Conservation (phyloP, 345 rosid genomes). For the Melaleuca alternifolia region DNA sequence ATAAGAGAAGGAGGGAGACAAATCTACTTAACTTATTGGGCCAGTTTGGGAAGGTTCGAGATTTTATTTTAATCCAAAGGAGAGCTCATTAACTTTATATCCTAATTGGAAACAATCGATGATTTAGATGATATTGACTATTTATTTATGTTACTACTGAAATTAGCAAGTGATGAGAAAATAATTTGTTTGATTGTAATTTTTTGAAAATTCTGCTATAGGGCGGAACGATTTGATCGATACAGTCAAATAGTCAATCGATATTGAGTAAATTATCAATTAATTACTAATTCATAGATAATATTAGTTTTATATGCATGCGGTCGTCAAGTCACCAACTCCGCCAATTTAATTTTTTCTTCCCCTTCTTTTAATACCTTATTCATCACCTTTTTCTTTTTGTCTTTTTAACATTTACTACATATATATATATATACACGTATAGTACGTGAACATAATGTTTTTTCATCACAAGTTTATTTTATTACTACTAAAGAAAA, state of each 20-base stretch:
- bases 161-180: background rate
- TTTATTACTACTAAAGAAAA: background rate
- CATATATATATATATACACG: background rate
- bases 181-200: background rate
- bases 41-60: too few species aligned
- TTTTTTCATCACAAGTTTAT: background rate
- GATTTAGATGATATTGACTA: background rate
- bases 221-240: accelerated
- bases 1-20: too few species aligned
- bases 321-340: too few species aligned
- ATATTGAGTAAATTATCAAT: background rate
- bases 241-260: background rate
- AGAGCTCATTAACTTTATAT: too few species aligned
- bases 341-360: too few species aligned
- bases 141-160: too few species aligned
- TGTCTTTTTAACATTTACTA: too few species aligned
- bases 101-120: too few species aligned
- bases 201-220: background rate
- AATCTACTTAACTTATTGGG: too few species aligned
- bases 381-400: too few species aligned
- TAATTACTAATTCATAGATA: background rate
- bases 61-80: too few species aligned
- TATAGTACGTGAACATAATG: background rate
- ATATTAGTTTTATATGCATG: background rate
- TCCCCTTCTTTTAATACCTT: too few species aligned